Percentiles rank a stretch among this genome's conserved stretches.
Evolutionary conservation across 2,329 filamentous ascomycete species (phyloP).

Genomic region (Sphaerulina vaccinii): DNA sequence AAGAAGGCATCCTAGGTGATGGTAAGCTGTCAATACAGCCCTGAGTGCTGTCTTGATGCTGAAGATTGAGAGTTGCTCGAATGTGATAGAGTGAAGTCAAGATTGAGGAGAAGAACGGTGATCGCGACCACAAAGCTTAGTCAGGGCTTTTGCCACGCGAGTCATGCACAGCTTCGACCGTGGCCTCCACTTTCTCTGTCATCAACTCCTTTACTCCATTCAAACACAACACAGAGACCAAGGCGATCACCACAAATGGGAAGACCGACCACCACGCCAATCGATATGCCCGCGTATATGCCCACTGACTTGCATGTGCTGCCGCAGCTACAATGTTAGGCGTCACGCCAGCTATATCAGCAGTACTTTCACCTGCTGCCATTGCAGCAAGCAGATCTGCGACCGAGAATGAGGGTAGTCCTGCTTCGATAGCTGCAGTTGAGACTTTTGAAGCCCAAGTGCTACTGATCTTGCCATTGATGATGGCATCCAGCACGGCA

Average conservation of each 20-base stretch:
- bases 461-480: slow-evolving; percentile 47
- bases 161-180: too few species aligned
- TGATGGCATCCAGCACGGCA: slow-evolving; percentile 53
- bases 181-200: slow-evolving; percentile 56
- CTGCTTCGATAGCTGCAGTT: slow-evolving; percentile 45
- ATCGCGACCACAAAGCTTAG: too few species aligned
- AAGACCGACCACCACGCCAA: slow-evolving; percentile 53
- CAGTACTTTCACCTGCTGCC: slow-evolving; percentile 18
- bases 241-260: slow-evolving; percentile 53
- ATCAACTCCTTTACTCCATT: slow-evolving; percentile 53
- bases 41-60: too few species aligned
- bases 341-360: slow-evolving; percentile 41
- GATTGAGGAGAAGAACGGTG: too few species aligned
- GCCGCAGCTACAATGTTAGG: slow-evolving; percentile 42
- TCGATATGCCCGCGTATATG: slow-evolving; percentile 51
- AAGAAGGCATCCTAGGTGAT: too few species aligned
- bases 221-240: slow-evolving; percentile 46
- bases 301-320: slow-evolving; percentile 43
- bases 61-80: too few species aligned
- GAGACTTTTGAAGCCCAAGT: slow-evolving; percentile 45
- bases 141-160: too few species aligned
- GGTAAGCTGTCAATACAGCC: too few species aligned
- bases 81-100: too few species aligned
- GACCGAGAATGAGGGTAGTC: slow-evolving; percentile 44
- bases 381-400: not conserved